Base-by-base conservation (phyloP, 805 yeast genomes). In the Ascoidea rubescens region DNA sequence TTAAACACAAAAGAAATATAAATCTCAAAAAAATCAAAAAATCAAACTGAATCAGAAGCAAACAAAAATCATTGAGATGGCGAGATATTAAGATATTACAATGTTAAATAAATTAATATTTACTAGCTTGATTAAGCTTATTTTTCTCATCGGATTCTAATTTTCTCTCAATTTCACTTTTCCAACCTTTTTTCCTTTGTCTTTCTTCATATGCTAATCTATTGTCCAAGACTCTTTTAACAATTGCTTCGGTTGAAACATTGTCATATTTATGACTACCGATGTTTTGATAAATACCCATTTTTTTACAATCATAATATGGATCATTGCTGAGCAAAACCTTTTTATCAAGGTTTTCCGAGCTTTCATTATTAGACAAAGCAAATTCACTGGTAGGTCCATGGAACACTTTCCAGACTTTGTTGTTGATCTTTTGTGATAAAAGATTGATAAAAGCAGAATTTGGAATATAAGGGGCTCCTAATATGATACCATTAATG, bases 131-230 rank as follows among this genome's bases (percentile, higher is more conserved):
- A 46, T 45, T 47, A 45, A 28, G 51, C 16, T 17, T 45, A 37
- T 48, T 45, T 42, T 49, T 55, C 56, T 63, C 67, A 42, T 52
- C 53, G 17, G 46, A 50, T 51, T 63, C 61, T 52, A 71, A 56
- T 30, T 60, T 58, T 56, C 59, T 58, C 59, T 79, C 85, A 50
- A 66, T 60, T 58, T 75, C 82, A 21, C 81, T 70, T 67, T 87
- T 86, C 79, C 88, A 81, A 2, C 96, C 95, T 68, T 93, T 91
- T 55, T 81, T 80, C 52, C 78, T 72, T 67, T 93, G 98, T 62
- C 99, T 80, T 59, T 84, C 91, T 62, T 86, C 88, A 63, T 87
- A 93, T 17, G 80, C 75, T 28, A 75, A 78, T 56, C 84, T 74
- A 62, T 86, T 79, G 45, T 71, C 67, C 60, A 84, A 68, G 5